A percentile compares a stretch with the other conserved stretches of the same genome.
phyloP scores from a whole-genome alignment of 2,329 filamentous ascomycete species.

The Paracamarosporium sp. region DNA sequence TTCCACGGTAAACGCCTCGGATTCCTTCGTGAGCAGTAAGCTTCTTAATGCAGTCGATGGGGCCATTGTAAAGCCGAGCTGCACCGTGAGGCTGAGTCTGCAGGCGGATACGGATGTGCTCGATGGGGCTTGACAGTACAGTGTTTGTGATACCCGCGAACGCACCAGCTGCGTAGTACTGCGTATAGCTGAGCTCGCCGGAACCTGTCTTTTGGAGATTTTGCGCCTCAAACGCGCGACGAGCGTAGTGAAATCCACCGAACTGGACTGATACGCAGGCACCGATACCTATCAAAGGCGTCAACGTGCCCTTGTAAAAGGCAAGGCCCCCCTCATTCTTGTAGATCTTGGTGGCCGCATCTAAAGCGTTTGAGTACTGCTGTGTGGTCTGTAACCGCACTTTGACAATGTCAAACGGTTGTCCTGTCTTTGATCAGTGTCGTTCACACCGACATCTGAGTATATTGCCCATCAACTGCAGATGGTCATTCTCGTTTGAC shows the following conservation, averaged over 20 bases:
- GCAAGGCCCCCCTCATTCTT: conserved; percentile 85
- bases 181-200: conserved; percentile 71
- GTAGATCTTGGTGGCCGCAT: conserved; percentile 84
- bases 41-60: conserved; percentile 89
- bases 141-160: conserved; percentile 93
- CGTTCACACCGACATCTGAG: background rate
- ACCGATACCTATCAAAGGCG: conserved; percentile 92
- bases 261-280: conserved; percentile 98
- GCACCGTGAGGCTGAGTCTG: conserved; percentile 95
- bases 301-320: conserved; percentile 98
- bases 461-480: background rate
- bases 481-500: background rate
- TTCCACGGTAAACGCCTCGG: conserved; percentile 82
- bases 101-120: conserved; percentile 94
- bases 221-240: conserved; percentile 79
- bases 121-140: conserved; percentile 86
- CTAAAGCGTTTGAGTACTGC: conserved; percentile 79
- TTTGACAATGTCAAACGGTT: conserved; percentile 80
- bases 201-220: conserved; percentile 60
- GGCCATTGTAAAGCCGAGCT: conserved; percentile 78
- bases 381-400: conserved; percentile 91
- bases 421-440: conserved; percentile 52
- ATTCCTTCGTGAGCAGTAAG: conserved; percentile 74
- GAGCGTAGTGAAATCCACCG: conserved; percentile 92
- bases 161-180: conserved; percentile 90